phyloP scores from a whole-genome alignment of 331 rosid genomes.

The Saraca asoca region DNA sequence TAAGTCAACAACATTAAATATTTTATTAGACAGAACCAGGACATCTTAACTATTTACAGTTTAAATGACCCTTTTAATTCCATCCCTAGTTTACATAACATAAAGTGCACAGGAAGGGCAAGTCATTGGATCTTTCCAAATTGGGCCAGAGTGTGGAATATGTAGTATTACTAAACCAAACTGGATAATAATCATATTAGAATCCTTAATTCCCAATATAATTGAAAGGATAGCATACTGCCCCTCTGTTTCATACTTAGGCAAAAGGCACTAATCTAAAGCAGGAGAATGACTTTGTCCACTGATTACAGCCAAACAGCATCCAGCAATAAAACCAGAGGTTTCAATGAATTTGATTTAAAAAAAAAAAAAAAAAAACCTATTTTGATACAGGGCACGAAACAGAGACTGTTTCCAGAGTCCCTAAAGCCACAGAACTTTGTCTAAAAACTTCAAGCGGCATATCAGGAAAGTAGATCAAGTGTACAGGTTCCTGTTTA shows the following conservation, averaged over 20 bases:
- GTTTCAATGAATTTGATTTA: neutral
- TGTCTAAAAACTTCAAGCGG: slow-evolving; percentile 16
- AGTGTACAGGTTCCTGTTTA: slow-evolving; percentile 18
- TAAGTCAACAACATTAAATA: too few species aligned
- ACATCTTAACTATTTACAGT: too few species aligned
- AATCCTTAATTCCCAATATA: neutral
- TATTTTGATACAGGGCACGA: slow-evolving; percentile 2
- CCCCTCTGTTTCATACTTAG: neutral
- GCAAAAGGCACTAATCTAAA: neutral
- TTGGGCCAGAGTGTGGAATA: neutral
- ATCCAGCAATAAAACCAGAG: slow-evolving; percentile 13
- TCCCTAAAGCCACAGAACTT: slow-evolving; percentile 22
- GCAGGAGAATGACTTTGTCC: neutral
- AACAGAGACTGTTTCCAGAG: slow-evolving; percentile 27
- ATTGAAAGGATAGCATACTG: slow-evolving; percentile 3
- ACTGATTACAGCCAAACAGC: slow-evolving; percentile 16
- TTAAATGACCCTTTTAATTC: too few species aligned
- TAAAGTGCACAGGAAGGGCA: too few species aligned
- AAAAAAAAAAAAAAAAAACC: too few species aligned
- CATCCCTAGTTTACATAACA: too few species aligned
- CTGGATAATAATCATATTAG: neutral
- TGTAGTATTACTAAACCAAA: neutral
- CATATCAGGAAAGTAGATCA: slow-evolving; percentile 15
- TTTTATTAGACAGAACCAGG: too few species aligned
- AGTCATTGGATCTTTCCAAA: neutral